Evolutionary conservation across 225 moss, liverwort and hornwort genomes (phyloP), one percentile per base, ranked within the genome.

Genomic region (Pseudisothecium myosuroides): DNA sequence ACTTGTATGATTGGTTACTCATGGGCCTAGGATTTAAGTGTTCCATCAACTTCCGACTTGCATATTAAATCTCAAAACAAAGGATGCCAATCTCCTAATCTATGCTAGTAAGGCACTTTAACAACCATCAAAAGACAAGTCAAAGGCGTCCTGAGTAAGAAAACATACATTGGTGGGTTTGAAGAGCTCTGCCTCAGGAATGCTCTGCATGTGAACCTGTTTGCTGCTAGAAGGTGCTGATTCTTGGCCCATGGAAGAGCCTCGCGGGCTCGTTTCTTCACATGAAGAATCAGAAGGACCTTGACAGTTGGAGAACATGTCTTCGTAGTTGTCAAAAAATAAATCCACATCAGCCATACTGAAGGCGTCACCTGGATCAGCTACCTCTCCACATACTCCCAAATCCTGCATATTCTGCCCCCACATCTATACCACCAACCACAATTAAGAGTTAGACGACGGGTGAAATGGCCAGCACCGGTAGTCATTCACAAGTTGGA

Each of bases 351-450:
- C 94, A 85, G 93, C 94, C 94, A 93, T 94, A 63, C 88, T 93
- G 80, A 94, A 94, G 39, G 93, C 68, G 41, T 92, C 92, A 91
- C 94, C 88, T 66, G 80, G 91, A 89, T 94, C 94, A 81, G 85
- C 87, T 81, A 86, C 94, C 83, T 93, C 94, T 90, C 91, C 93
- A 88, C 94, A 94, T 45, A 94, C 93, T 65, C 94, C 94, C 87
- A 94, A 83, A 87, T 94, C 94, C 92, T 94, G 94, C 94, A 93
- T 94, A 83, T 94, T 94, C 85, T 93, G 93, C 55, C 93, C 93
- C 94, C 94, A 94, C 69, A 93, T 91, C 93, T 94, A 77, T 67
- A 92, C 23, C 86, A 87, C 58, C 66, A 88, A 73, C 72, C 82
- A 88, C 76, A 86, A 83, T n/a, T 26, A 86, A 86, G 36, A 29